These are phyloP conservation scores for Boletus vinaceobasis DNA, from an alignment of 768 basidiomycete species.

Conservation along the genomic window DNA sequence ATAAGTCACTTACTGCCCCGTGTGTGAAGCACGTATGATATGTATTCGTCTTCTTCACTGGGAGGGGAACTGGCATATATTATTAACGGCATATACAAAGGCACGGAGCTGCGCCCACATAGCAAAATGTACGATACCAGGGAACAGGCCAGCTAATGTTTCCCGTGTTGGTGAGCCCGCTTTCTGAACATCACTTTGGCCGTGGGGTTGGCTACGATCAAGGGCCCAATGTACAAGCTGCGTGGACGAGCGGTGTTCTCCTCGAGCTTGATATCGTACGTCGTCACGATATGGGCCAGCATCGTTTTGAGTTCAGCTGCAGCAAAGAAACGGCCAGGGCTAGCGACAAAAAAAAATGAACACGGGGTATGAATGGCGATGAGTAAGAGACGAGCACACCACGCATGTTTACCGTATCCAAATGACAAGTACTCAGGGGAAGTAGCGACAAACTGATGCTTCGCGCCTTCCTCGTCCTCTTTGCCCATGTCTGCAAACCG, in stretches of 20 bases:
- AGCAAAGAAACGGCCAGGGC: conserved; percentile 37
- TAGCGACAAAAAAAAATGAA: not conserved
- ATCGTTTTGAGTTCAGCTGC: conserved; percentile 43
- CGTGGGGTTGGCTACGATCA: not conserved
- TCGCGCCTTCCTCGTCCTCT: conserved; percentile 28
- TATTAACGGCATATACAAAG: no score
- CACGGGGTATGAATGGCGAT: conserved; percentile 1
- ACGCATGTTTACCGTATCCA: conserved; percentile 29
- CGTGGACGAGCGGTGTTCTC: not conserved
- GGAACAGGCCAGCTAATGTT: no score
- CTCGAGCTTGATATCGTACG: conserved; percentile 6
- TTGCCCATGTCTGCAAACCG: conserved; percentile 41
- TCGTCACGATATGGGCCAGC: conserved; percentile 41
- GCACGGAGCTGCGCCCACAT: no score
- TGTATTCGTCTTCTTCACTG: no score
- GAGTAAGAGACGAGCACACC: conserved; percentile 4
- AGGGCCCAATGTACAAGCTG: not conserved
- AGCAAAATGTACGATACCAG: no score
- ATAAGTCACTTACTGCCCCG: no score
- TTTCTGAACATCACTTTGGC: conserved; percentile 8
- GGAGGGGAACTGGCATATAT: no score
- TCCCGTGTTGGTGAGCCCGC: not conserved
- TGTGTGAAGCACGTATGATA: no score
- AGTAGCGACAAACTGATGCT: conserved; percentile 35
- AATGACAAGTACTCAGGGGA: conserved; percentile 34